A percentile compares a stretch with the other conserved stretches of the same genome.
These are phyloP conservation scores for Anisogramma anomala DNA, from an alignment of 2,329 filamentous ascomycete species.

Conservation along the genomic window DNA sequence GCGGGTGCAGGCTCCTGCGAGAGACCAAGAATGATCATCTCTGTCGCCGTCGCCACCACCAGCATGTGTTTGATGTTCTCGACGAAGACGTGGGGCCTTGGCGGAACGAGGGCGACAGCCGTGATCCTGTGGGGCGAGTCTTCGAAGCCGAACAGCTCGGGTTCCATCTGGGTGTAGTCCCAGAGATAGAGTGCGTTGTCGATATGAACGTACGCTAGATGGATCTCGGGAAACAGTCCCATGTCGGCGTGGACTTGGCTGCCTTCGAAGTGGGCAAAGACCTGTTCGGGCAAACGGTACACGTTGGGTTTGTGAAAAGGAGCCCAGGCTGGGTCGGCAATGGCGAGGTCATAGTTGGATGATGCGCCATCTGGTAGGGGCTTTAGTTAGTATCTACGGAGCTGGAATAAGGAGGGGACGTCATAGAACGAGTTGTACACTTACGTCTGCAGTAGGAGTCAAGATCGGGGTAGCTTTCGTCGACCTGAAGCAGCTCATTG, in stretches of 20 bases:
- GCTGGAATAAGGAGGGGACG: not conserved
- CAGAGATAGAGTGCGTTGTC: constrained; percentile 94
- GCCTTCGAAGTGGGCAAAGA: constrained; percentile 85
- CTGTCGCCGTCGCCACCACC: constrained; percentile 73
- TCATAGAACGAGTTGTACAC: constrained; percentile 24
- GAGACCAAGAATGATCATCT: constrained; percentile 84
- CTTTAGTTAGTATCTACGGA: constrained; percentile 17
- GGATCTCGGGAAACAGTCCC: constrained; percentile 88
- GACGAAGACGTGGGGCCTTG: constrained; percentile 79
- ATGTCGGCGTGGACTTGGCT: constrained; percentile 83
- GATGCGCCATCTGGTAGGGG: constrained; percentile 63
- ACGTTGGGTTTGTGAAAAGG: constrained; percentile 81
- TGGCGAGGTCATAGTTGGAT: constrained; percentile 77
- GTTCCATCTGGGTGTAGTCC: constrained; percentile 92
- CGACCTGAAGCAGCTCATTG: constrained; percentile 63
- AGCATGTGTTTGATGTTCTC: constrained; percentile 75
- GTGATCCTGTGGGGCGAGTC: constrained; percentile 81
- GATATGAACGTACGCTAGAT: constrained; percentile 90
- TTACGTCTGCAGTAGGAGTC: constrained; percentile 82
- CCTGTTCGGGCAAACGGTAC: constrained; percentile 81
- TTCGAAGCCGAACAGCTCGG: constrained; percentile 84
- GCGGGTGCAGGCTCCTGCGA: constrained; percentile 45
- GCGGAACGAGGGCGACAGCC: constrained; percentile 76
- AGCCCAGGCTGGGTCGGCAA: constrained; percentile 58
- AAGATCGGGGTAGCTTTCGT: constrained; percentile 75